Conservation (phyloP, 2,329 filamentous ascomycete genomes). For the Beauveria sp. region DNA sequence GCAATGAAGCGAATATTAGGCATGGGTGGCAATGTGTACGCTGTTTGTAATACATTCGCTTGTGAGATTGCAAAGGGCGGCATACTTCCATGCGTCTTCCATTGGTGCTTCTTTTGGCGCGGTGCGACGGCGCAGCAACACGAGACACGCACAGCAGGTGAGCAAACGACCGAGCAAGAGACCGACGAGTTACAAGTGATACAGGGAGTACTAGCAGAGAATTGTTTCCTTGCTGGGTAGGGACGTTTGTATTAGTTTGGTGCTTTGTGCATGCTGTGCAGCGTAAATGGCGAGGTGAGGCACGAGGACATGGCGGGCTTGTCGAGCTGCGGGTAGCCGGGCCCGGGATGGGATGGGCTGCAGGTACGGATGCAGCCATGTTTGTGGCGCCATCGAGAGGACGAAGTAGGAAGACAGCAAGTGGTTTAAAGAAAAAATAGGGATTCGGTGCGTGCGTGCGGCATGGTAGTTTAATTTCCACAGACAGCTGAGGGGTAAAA, state of each 20-base stretch:
- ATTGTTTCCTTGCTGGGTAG: background rate
- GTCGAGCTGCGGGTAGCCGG: background rate
- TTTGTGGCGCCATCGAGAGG: background rate
- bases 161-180: slow-evolving; percentile 1
- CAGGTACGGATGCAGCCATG: background rate
- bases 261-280: background rate
- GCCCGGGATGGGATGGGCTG: background rate
- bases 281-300: background rate
- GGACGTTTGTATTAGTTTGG: background rate
- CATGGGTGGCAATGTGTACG: background rate
- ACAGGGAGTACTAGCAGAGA: no score
- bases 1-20: background rate
- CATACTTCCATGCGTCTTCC: background rate
- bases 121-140: background rate
- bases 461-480: background rate
- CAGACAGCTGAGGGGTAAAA: background rate
- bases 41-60: background rate
- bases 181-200: background rate
- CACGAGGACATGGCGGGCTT: background rate
- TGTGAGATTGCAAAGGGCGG: background rate
- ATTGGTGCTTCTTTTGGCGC: background rate
- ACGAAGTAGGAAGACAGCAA: background rate
- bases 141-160: background rate
- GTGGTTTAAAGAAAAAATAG: background rate
- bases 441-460: background rate